Base-by-base conservation (phyloP, 345 rosid genomes). In the Lagerstroemia speciosa region DNA sequence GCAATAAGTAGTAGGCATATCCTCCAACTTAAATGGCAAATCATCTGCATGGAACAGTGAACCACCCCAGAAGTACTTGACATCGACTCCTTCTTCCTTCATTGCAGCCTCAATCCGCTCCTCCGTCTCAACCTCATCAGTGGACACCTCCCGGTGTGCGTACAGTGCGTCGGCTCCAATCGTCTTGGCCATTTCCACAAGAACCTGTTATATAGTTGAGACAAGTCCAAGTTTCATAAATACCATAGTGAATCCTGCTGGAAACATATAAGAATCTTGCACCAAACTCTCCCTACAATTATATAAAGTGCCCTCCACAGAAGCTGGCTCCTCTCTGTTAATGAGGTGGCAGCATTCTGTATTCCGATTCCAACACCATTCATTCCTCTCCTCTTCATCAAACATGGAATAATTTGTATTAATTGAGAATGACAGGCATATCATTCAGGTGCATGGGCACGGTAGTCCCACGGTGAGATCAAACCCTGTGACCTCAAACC, bases 91-190 rank as follows among this genome's bases (percentile, higher is more conserved):
- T 75, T 90, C 97, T 38, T 89, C 98, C 74, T 90, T 89, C 92
- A 93, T 80, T 0, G 87, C 91, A 0, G 72, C 68, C 69, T 90
- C 93, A 64, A 93, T 89, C 87, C 83, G 87, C 76, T 80, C 91
- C 85, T 93, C 98, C 2, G 88, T 78, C 73, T 86, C 86, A 60
- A 89, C 92, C 76, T 90, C 97, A 53, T 85, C 91, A 55, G 78
- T 86, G 36, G 97, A 87, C 67, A 87, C 92, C 77, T 93, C 98
- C 69, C 84, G 84, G 40, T 93, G 97, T 9, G 96, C 93, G 66
- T 83, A 93, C 67, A 90, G 70, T 3, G 91, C 97, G 70, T 90
- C 97, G 0, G 98, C 98, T 6, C 98, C 98, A 33, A 90, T 76
- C 4, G 89, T 90, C 71, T 85, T 89, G 1, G 87, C 97, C 71